Evolutionary conservation across 345 rosid species (phyloP).

Genomic region (Lepidium aucheri): DNA sequence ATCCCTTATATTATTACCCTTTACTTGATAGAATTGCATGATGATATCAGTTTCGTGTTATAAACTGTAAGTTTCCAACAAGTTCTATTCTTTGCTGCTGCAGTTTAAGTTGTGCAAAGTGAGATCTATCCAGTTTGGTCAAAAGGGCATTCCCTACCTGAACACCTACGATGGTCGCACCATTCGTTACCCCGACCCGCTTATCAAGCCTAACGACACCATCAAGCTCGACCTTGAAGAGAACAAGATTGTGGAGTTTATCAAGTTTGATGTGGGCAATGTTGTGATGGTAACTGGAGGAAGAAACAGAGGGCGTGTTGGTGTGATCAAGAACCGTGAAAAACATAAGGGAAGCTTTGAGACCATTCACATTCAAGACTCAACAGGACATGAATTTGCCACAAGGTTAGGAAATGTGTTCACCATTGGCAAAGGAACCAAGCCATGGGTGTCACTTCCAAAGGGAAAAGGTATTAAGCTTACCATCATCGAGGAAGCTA

Average conservation of each 20-base stretch:
- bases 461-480: constrained; percentile 89
- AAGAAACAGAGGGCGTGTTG: constrained; percentile 67
- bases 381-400: constrained; percentile 72
- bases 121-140: constrained; percentile 42
- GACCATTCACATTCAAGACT: constrained; percentile 73
- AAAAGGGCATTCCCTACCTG: constrained; percentile 50
- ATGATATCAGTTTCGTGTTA: not conserved
- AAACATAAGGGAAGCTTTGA: constrained; percentile 29
- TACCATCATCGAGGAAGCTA: constrained; percentile 76
- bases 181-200: constrained; percentile 57
- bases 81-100: not conserved
- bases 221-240: constrained; percentile 46
- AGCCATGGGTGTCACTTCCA: constrained; percentile 86
- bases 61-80: not conserved
- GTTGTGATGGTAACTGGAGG: constrained; percentile 68
- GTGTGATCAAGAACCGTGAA: constrained; percentile 63
- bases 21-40: not conserved
- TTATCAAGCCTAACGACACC: constrained; percentile 55
- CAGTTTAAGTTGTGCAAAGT: constrained; percentile 59
- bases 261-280: constrained; percentile 55
- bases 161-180: constrained; percentile 64
- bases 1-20: not conserved
- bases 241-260: constrained; percentile 42
- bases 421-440: constrained; percentile 69
- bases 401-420: constrained; percentile 75